A percentile compares a stretch with the other conserved stretches of the same genome.
Conservation (phyloP, 768 basidiomycete genomes). For the Leccinum truebloodii region DNA sequence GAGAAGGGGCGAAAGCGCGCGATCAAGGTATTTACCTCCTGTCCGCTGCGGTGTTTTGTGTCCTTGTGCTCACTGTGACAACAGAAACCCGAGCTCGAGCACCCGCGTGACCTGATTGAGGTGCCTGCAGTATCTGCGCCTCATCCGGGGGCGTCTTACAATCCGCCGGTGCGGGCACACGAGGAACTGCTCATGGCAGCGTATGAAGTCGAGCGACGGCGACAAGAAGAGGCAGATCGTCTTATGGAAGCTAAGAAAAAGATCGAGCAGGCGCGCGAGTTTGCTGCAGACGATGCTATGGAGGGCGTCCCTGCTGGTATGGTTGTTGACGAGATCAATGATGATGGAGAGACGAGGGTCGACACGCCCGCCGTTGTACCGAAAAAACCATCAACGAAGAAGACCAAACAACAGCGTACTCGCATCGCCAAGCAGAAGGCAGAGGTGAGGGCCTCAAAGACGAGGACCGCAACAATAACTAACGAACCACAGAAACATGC, state of each 20-base stretch:
- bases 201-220: conserved; percentile 61
- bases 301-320: conserved; percentile 60
- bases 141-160: conserved; percentile 86
- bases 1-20: conserved; percentile 39
- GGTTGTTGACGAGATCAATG: conserved; percentile 50
- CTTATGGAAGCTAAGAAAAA: conserved; percentile 54
- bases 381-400: conserved; percentile 45
- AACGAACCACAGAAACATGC: conserved; percentile 54
- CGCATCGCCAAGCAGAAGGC: conserved; percentile 64
- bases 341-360: conserved; percentile 39
- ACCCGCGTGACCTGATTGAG: conserved; percentile 54
- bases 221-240: conserved; percentile 53
- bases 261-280: conserved; percentile 49
- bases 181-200: conserved; percentile 70
- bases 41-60: not conserved
- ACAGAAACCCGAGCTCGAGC: conserved; percentile 50
- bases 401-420: conserved; percentile 66
- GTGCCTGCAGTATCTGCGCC: conserved; percentile 69
- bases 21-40: conserved; percentile 38
- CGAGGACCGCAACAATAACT: not conserved
- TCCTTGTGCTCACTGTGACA: not conserved
- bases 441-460: conserved; percentile 48
- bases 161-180: conserved; percentile 76
- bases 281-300: conserved; percentile 33
- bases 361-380: conserved; percentile 33